A percentile compares a stretch with the other conserved stretches of the same genome.
Evolutionary conservation across 306 rosid species (phyloP).

Genomic region (Cucumis sativus): Cucumber_9930_V3 NC_026660.2:3536501-3537000

Average conservation of each 20-base stretch:
- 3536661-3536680: slow-evolving; percentile 91
- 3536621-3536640: slow-evolving; percentile 63
- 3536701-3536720: slow-evolving; percentile 90
- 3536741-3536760: slow-evolving; percentile 79
- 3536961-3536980: neutral
- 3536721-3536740: slow-evolving; percentile 79
- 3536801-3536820: neutral
- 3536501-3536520: slow-evolving; percentile 72
- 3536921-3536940: neutral
- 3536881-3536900: neutral
- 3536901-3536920: neutral
- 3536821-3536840: neutral
- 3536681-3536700: slow-evolving; percentile 67
- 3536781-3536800: neutral
- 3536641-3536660: slow-evolving; percentile 84
- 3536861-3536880: neutral
- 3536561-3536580: slow-evolving; percentile 25
- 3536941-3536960: neutral
- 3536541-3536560: slow-evolving; percentile 60
- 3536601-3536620: slow-evolving; percentile 51
- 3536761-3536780: neutral
- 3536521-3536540: slow-evolving; percentile 87
- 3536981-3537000: neutral
- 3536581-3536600: slow-evolving; percentile 31
- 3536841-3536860: neutral